A percentile compares a stretch with the other conserved stretches of the same genome.
Evolutionary conservation across 306 rosid genomes (phyloP).

Genomic region (Rosa multiflora): DNA sequence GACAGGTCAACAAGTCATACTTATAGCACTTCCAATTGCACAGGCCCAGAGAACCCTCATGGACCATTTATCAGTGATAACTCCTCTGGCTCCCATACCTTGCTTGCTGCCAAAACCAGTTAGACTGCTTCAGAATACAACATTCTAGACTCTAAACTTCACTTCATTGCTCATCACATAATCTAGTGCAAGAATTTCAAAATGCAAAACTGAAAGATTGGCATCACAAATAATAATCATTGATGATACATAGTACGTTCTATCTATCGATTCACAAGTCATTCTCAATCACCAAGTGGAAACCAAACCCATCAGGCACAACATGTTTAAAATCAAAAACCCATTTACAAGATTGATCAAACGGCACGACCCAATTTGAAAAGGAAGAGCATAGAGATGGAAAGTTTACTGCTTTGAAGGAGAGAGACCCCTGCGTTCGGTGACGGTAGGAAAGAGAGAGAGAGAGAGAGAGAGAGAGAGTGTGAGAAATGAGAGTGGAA

Average conservation of each 20-base stretch:
- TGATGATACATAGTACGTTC: too few species aligned
- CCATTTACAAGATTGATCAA: background rate
- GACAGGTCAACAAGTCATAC: slow-evolving; percentile 25
- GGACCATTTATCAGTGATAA: slow-evolving; percentile 43
- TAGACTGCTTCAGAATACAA: slow-evolving; percentile 10
- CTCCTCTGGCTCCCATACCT: slow-evolving; percentile 39
- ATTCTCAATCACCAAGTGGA: too few species aligned
- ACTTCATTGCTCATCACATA: background rate
- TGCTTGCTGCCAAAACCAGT: slow-evolving; percentile 17
- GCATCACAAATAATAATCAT: background rate
- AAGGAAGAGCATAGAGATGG: background rate
- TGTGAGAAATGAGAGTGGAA: too few species aligned
- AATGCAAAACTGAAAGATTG: background rate
- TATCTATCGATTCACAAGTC: too few species aligned
- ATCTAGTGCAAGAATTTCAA: background rate
- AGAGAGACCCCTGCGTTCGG: background rate
- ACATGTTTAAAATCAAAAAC: background rate
- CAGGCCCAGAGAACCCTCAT: slow-evolving; percentile 50
- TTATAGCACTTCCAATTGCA: slow-evolving; percentile 41
- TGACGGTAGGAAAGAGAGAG: too few species aligned
- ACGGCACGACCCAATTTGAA: background rate
- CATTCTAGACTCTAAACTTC: background rate
- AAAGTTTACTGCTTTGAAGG: background rate
- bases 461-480: too few species aligned
- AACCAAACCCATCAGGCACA: background rate